Percentiles rank a stretch among this genome's conserved stretches.
Conservation (phyloP, 2,329 filamentous ascomycete genomes). For the Furcasterigmium furcatum region DNA sequence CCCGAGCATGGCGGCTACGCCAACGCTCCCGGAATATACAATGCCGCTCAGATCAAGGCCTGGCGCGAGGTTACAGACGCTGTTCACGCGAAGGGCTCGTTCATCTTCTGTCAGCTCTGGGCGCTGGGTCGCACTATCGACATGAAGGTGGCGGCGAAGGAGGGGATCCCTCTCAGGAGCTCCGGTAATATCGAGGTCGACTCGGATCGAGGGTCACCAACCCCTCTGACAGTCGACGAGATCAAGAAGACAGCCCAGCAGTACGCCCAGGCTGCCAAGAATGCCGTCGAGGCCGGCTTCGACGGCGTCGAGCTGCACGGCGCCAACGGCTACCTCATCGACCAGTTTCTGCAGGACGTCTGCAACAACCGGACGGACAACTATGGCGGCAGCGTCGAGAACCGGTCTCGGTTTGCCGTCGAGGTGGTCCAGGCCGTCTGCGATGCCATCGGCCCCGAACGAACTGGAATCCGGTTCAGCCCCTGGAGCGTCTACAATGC, state of each 20-base stretch:
- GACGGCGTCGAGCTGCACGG: constrained; percentile 64
- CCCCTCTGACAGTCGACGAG: constrained; percentile 63
- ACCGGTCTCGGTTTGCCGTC: constrained; percentile 45
- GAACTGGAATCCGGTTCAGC: constrained; percentile 53
- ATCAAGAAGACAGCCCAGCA: constrained; percentile 59
- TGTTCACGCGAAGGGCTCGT: constrained; percentile 20
- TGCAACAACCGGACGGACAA: constrained; percentile 46
- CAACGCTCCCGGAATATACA: constrained; percentile 55
- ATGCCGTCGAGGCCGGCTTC: constrained; percentile 61
- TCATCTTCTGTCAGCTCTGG: constrained; percentile 61
- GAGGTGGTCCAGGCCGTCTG: constrained; percentile 40
- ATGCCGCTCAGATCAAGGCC: constrained; percentile 37
- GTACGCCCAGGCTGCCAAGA: constrained; percentile 49
- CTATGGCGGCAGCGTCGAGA: constrained; percentile 52
- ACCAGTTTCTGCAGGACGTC: constrained; percentile 53
- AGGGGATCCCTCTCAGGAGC: constrained; percentile 18
- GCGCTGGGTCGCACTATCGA: constrained; percentile 52
- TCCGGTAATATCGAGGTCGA: constrained; percentile 30
- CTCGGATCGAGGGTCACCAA: constrained; percentile 62
- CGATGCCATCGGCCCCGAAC: constrained; percentile 43
- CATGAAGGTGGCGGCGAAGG: constrained; percentile 13
- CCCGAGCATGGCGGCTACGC: constrained; percentile 25
- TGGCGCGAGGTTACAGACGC: constrained; percentile 18
- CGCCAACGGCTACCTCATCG: constrained; percentile 58
- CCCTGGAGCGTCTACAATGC: constrained; percentile 60